phyloP scores from a whole-genome alignment of 176 grass and related monocot genomes.

The Echinochloa phyllopogon region DNA sequence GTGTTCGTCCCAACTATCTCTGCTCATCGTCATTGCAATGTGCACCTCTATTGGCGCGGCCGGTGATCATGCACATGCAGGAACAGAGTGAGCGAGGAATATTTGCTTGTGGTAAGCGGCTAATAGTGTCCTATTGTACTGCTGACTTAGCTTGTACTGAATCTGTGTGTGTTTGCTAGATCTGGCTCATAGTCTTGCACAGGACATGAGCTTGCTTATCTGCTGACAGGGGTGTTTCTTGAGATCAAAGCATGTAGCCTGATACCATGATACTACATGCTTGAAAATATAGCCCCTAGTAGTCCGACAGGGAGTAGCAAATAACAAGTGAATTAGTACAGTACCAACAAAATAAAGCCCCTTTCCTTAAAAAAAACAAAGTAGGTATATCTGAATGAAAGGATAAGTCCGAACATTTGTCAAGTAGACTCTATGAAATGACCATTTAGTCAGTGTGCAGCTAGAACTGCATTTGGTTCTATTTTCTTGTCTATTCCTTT shows the following conservation, averaged over 20 bases:
- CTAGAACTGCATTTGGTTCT: background rate
- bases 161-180: background rate
- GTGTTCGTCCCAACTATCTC: background rate
- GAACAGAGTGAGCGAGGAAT: background rate
- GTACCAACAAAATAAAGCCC: background rate
- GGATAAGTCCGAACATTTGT: background rate
- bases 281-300: too few relatives aligned
- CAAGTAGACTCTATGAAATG: background rate
- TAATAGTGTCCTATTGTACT: background rate
- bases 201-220: background rate
- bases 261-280: background rate
- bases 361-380: background rate
- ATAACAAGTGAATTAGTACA: background rate
- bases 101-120: background rate
- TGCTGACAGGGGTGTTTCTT: background rate
- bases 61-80: background rate
- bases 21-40: background rate
- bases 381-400: background rate
- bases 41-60: background rate
- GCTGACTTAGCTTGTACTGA: background rate
- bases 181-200: background rate
- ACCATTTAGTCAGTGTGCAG: background rate
- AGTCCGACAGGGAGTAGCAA: background rate
- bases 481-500: background rate
- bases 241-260: background rate